Percentiles rank a stretch among this genome's conserved stretches.
These are phyloP conservation scores for Eucommia ulmoides DNA, from an alignment of 257 asterid species.

Conservation along the genomic window DNA sequence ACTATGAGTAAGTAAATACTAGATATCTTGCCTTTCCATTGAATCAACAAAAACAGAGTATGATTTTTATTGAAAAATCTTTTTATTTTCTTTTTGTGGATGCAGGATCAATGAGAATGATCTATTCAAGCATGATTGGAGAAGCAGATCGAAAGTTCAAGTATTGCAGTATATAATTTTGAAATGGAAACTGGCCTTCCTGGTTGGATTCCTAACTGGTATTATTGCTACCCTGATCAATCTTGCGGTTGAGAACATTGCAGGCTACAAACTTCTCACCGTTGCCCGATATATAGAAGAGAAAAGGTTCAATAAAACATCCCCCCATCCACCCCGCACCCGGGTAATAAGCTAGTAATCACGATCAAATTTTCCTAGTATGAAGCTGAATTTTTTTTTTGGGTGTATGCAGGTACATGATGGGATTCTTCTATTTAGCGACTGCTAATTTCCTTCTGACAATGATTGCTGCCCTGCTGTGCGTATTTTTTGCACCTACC, in stretches of 20 bases:
- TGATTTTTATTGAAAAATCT: too few species aligned
- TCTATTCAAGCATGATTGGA: slow-evolving; percentile 95
- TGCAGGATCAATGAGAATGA: slow-evolving; percentile 81
- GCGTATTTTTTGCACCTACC: slow-evolving; percentile 78
- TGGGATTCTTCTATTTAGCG: slow-evolving; percentile 45
- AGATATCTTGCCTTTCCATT: too few species aligned
- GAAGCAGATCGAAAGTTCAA: slow-evolving; percentile 65
- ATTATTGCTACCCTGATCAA: slow-evolving; percentile 63
- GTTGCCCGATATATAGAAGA: slow-evolving; percentile 43
- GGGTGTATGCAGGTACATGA: slow-evolving; percentile 50
- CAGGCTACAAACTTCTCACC: slow-evolving; percentile 68
- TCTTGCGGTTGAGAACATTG: slow-evolving; percentile 75
- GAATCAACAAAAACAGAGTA: too few species aligned
- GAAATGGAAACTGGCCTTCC: slow-evolving; percentile 77
- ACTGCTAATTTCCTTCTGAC: slow-evolving; percentile 50
- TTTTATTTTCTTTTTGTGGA: too few species aligned
- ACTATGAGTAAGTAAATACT: slow-evolving; percentile 68
- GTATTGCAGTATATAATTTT: slow-evolving; percentile 57
- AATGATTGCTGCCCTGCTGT: slow-evolving; percentile 50
- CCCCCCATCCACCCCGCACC: too few species aligned
- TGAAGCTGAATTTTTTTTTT: too few species aligned
- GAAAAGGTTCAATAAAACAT: slow-evolving; percentile 32
- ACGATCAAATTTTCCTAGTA: too few species aligned
- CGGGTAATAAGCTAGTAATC: too few species aligned
- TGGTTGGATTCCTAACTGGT: slow-evolving; percentile 84